These are phyloP conservation scores for Jatropha podagrica DNA, from an alignment of 441 rosid species.

Conservation along the genomic window DNA sequence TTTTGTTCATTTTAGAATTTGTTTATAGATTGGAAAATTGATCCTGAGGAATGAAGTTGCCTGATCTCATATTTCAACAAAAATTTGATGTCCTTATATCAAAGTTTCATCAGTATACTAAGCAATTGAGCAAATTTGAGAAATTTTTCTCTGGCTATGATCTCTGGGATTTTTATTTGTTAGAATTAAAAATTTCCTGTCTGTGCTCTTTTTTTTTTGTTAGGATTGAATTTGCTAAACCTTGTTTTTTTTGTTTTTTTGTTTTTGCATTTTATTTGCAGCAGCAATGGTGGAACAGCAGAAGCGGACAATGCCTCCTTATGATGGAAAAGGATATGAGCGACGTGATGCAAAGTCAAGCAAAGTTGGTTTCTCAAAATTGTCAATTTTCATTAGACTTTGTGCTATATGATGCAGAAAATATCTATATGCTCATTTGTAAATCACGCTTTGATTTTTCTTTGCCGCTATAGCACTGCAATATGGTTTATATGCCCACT, in stretches of 20 bases:
- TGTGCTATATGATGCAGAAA: slow-evolving; percentile 4
- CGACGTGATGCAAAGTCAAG: slow-evolving; percentile 53
- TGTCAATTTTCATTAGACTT: slow-evolving; percentile 7
- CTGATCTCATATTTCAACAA: neutral
- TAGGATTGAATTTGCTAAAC: slow-evolving; percentile 6
- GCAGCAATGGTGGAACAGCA: slow-evolving; percentile 49
- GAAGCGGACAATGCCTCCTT: slow-evolving; percentile 50
- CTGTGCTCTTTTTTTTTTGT: neutral
- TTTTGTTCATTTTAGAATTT: neutral
- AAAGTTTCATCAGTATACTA: neutral
- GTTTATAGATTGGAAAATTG: neutral
- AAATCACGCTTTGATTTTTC: slow-evolving; percentile 2
- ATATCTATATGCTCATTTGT: slow-evolving; percentile 6
- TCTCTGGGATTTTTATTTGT: neutral
- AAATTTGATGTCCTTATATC: neutral
- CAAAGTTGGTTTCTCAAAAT: slow-evolving; percentile 59
- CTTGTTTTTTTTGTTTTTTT: too few species aligned
- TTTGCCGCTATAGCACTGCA: slow-evolving; percentile 5
- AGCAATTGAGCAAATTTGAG: neutral
- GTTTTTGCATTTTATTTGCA: slow-evolving; percentile 23
- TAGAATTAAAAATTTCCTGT: neutral
- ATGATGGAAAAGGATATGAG: slow-evolving; percentile 65
- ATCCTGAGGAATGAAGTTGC: neutral
- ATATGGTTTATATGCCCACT: neutral
- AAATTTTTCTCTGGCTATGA: slow-evolving; percentile 8